These are phyloP conservation scores for Diaporthe citri DNA, from an alignment of 2,329 filamentous ascomycete species.

Conservation along the genomic window DNA sequence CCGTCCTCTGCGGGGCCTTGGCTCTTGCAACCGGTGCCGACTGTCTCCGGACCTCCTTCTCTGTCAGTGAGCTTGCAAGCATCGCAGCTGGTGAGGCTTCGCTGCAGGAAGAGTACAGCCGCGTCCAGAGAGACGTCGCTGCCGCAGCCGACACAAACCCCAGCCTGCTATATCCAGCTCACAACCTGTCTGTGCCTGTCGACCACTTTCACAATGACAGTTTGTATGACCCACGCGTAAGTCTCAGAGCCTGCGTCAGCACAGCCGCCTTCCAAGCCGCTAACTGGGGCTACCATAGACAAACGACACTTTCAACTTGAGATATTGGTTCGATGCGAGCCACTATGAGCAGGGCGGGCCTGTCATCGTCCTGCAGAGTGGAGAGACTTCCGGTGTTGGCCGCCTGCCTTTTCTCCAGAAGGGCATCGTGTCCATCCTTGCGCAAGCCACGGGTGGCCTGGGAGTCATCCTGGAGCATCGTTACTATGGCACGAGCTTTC, in stretches of 20 bases:
- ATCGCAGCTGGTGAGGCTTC: slow-evolving; percentile 13
- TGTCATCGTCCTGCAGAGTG: slow-evolving; percentile 81
- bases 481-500: slow-evolving; percentile 85
- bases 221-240: slow-evolving; percentile 78
- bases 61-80: slow-evolving; percentile 30
- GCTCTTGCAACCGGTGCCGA: slow-evolving; percentile 27
- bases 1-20: slow-evolving; percentile 14
- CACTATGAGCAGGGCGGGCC: slow-evolving; percentile 84
- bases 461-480: slow-evolving; percentile 88
- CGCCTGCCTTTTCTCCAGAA: slow-evolving; percentile 81
- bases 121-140: background rate
- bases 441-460: slow-evolving; percentile 78
- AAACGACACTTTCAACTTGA: slow-evolving; percentile 74
- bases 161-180: slow-evolving; percentile 51
- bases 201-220: slow-evolving; percentile 89
- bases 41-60: slow-evolving; percentile 35
- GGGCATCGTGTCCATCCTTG: slow-evolving; percentile 79
- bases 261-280: background rate
- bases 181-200: slow-evolving; percentile 65
- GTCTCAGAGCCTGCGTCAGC: background rate
- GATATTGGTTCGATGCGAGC: slow-evolving; percentile 86
- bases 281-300: slow-evolving; percentile 47
- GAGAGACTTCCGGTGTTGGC: slow-evolving; percentile 74
- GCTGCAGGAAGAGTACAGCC: slow-evolving; percentile 23
- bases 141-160: slow-evolving; percentile 31